Evolutionary conservation across 1,139 yeast species (phyloP), one percentile per base, ranked within the genome.

Genomic region (Candida glucosophila): DNA sequence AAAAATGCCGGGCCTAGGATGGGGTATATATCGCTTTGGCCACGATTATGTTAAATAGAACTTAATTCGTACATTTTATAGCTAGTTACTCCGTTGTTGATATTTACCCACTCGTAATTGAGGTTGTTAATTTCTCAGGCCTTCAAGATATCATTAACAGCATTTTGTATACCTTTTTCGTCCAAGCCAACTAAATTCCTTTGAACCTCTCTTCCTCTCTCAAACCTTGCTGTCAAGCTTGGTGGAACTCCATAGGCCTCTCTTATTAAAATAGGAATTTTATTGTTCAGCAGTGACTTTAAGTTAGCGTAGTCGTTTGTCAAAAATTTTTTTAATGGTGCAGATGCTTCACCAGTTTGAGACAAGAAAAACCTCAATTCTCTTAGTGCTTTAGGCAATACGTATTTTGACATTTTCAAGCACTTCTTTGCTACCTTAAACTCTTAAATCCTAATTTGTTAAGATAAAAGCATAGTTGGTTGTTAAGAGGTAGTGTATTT

Each of bases 331-430:
- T 82, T 68, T 43, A 78, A 63, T 15, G 81, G 76, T 14, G 65
- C 62, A 15, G 86, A 72, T 7, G 83, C 74, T 36, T 74, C 73
- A 17, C 83, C 82, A 15, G 81, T 69, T 54, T 80, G 92, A 27
- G 85, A 77, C 37, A 81, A 67, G 46, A 80, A 83, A 55, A 81
- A 79, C 52, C 93, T 72, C 45, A 81, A 66, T 59, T 81, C 92
- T 49, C 67, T 79, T 39, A 81, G 67, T 15, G 81, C 70, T 32
- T 61, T 58, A 22, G 88, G 82, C 34, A 79, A 60, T 25, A 68
- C 67, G 47, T 68, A 68, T 49, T 71, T 76, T 22, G 77, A 63
- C 76, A 72, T 70, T 35, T 18, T 37, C 18, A 11, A 11, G 11
- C 15, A 15, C 11, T 10, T 19, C n/a, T n/a, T n/a, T n/a, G n/a